Conservation (phyloP, 148 eudicot genomes). For the Mesembryanthemum crystallinum region DNA sequence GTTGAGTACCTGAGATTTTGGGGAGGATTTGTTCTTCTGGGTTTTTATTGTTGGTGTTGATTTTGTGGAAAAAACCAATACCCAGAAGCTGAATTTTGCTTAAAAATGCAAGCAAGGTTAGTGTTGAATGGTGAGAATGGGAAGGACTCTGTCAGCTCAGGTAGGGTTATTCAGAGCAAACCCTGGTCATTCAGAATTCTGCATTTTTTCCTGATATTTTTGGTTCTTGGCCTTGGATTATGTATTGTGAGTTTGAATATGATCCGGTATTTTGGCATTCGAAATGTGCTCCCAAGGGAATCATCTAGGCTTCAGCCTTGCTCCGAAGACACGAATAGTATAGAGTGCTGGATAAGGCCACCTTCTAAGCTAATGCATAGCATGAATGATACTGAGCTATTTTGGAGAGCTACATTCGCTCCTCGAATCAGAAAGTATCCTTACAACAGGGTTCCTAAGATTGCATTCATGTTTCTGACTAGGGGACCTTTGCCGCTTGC, state of each 20-base stretch:
- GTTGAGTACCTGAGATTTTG: neutral
- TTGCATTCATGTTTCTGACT: slow-evolving; percentile 53
- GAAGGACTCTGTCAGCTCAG: slow-evolving; percentile 13
- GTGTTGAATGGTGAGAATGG: slow-evolving; percentile 29
- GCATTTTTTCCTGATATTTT: slow-evolving; percentile 35
- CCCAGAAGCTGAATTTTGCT: slow-evolving; percentile 1
- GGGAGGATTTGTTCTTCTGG: too few species aligned
- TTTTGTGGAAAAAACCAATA: neutral
- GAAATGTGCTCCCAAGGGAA: slow-evolving; percentile 10
- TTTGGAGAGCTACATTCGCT: slow-evolving; percentile 50
- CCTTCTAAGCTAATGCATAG: slow-evolving; percentile 37
- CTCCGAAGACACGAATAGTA: slow-evolving; percentile 16
- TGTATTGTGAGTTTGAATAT: slow-evolving; percentile 42
- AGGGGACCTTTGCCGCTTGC: slow-evolving; percentile 48
- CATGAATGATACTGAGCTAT: slow-evolving; percentile 48
- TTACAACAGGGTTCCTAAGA: slow-evolving; percentile 38
- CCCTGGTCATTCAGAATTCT: slow-evolving; percentile 35
- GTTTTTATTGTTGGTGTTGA: neutral
- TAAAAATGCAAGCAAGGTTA: slow-evolving; percentile 31
- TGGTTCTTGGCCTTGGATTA: slow-evolving; percentile 37
- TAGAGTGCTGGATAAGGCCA: slow-evolving; percentile 38
- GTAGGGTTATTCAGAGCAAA: slow-evolving; percentile 26
- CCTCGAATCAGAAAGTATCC: slow-evolving; percentile 42
- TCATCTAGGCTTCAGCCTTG: slow-evolving; percentile 22
- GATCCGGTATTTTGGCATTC: slow-evolving; percentile 31